Evolutionary conservation across 768 basidiomycete species (phyloP).

Genomic region (Amylocystis lapponica): DNA sequence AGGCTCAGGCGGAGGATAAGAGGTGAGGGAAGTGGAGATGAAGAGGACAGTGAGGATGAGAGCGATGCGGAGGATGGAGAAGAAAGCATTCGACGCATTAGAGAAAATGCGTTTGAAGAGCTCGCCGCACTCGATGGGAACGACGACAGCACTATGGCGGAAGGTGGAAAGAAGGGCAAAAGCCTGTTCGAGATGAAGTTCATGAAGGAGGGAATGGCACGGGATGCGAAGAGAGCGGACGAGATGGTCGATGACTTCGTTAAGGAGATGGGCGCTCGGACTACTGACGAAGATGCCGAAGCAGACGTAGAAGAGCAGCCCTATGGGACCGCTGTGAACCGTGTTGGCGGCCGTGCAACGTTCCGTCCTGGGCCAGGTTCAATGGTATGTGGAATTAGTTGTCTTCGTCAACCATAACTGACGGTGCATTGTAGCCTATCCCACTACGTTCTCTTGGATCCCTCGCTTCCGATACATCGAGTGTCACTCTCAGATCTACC

Average conservation of each 20-base stretch:
- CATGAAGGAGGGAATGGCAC: conserved; percentile 87
- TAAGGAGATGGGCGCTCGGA: conserved; percentile 53
- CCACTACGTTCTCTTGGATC: conserved; percentile 23
- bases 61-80: conserved; percentile 36
- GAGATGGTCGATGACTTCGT: conserved; percentile 68
- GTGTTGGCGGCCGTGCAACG: conserved; percentile 62
- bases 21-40: conserved; percentile 56
- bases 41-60: conserved; percentile 37
- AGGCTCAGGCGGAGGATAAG: conserved; percentile 70
- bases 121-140: conserved; percentile 43
- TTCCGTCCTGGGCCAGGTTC: conserved; percentile 51
- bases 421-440: conserved; percentile 4
- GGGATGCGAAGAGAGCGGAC: conserved; percentile 52
- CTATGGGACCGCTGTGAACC: conserved; percentile 40
- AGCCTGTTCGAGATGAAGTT: conserved; percentile 96
- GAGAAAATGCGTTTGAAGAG: conserved; percentile 72
- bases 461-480: conserved; percentile 53
- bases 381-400: conserved; percentile 11
- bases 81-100: conserved; percentile 46
- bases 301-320: conserved; percentile 21
- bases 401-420: no score
- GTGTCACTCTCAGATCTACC: conserved; percentile 59
- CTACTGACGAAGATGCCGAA: conserved; percentile 26
- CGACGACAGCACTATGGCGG: conserved; percentile 15
- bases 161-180: conserved; percentile 41